phyloP scores from a whole-genome alignment of 768 basidiomycete species.

The Pilatotrama ljubarskyi region DNA sequence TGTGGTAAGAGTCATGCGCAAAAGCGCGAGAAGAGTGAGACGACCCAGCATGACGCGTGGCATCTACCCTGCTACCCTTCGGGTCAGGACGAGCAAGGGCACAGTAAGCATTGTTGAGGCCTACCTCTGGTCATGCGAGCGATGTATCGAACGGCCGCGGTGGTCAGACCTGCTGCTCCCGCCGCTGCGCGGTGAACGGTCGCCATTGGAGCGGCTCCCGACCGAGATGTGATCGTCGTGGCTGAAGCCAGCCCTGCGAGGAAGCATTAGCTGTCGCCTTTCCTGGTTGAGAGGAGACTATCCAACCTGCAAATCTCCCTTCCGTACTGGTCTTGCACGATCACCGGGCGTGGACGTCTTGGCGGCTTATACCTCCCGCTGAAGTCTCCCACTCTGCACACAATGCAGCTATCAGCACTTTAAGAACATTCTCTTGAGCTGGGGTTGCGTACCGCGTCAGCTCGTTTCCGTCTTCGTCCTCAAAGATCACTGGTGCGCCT shows the following conservation, averaged over 20 bases:
- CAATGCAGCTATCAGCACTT: neutral
- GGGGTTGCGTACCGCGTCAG: conserved; percentile 51
- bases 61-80: neutral
- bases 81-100: neutral
- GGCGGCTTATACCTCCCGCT: conserved; percentile 29
- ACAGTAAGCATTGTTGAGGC: neutral
- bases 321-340: conserved; percentile 59
- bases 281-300: neutral
- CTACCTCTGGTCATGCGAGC: conserved; percentile 8
- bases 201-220: conserved; percentile 17
- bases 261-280: neutral
- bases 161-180: conserved; percentile 5
- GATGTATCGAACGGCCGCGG: conserved; percentile 16
- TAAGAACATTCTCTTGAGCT: neutral
- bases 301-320: conserved; percentile 56
- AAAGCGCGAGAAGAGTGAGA: neutral
- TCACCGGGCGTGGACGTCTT: conserved; percentile 26
- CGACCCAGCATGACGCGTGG: neutral
- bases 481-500: conserved; percentile 65
- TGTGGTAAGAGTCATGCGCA: conserved; percentile 14
- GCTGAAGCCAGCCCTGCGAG: conserved; percentile 26
- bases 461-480: conserved; percentile 64
- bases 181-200: conserved; percentile 9
- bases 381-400: conserved; percentile 54
- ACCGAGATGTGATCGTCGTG: conserved; percentile 22